phyloP scores from a whole-genome alignment of 176 grass and related monocot genomes.

The bread wheat (Triticum aestivum) region IWGSC_CS_RefSeq_v2.1 NC_057814.1:550154741-550155240 shows the following conservation, averaged over 20 bases:
- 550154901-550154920: constrained; percentile 14
- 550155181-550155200: constrained; percentile 91
- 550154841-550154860: constrained; percentile 92
- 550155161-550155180: constrained; percentile 96
- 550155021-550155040: constrained; percentile 92
- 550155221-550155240: constrained; percentile 78
- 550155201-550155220: constrained; percentile 94
- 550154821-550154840: constrained; percentile 89
- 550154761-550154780: constrained; percentile 16
- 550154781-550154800: not conserved
- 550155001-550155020: constrained; percentile 82
- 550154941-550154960: constrained; percentile 53
- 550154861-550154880: constrained; percentile 58
- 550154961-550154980: constrained; percentile 88
- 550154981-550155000: constrained; percentile 74
- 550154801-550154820: constrained; percentile 62
- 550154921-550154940: not conserved
- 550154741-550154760: not conserved
- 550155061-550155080: constrained; percentile 14
- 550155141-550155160: constrained; percentile 88
- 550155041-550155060: constrained; percentile 68
- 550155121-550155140: constrained; percentile 30
- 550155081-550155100: constrained; percentile 12
- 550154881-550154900: constrained; percentile 22
- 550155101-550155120: not conserved